Evolutionary conservation across 1,284 basidiomycete genomes (phyloP).

Genomic region (Boletus sp.): DNA sequence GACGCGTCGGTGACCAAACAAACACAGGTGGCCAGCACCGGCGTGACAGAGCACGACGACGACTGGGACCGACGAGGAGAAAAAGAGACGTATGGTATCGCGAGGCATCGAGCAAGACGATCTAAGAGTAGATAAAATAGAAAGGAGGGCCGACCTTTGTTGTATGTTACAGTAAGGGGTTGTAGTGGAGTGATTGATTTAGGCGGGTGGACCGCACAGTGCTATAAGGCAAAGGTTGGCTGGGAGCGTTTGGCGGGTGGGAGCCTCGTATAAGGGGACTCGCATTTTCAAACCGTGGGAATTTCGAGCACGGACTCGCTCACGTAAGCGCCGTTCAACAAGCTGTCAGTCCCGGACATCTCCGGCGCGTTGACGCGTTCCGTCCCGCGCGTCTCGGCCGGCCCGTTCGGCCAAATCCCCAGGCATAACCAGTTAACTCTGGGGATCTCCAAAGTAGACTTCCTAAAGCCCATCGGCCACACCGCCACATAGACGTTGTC

Average conservation of each 20-base stretch:
- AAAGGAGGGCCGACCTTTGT: conserved; percentile 27
- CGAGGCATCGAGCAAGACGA: conserved; percentile 26
- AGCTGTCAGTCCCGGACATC: conserved; percentile 22
- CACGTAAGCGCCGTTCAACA: conserved; percentile 35
- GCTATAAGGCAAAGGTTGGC: conserved; percentile 38
- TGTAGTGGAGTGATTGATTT: conserved; percentile 30
- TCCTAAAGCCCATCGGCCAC: no score
- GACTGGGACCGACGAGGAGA: conserved; percentile 15
- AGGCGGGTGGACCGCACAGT: conserved; percentile 35
- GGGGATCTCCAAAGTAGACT: no score
- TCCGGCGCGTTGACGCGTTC: conserved; percentile 25
- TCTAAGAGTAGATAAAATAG: conserved; percentile 22
- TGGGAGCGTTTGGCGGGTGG: conserved; percentile 36
- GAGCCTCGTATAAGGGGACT: conserved; percentile 36
- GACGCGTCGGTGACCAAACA: conserved; percentile 36
- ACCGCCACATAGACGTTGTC: conserved; percentile 14
- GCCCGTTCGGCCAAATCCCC: conserved; percentile 19
- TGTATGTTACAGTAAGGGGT: conserved; percentile 28
- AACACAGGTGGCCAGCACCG: conserved; percentile 24
- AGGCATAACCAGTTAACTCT: conserved; percentile 15
- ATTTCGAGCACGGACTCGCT: conserved; percentile 36
- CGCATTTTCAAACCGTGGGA: conserved; percentile 34
- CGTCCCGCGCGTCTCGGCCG: conserved; percentile 16
- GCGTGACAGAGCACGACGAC: conserved; percentile 11
- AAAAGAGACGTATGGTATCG: conserved; percentile 15